A percentile compares a stretch with the other conserved stretches of the same genome.
Evolutionary conservation across 306 rosid genomes (phyloP).

Genomic region (Sechiopsis laciniata): DNA sequence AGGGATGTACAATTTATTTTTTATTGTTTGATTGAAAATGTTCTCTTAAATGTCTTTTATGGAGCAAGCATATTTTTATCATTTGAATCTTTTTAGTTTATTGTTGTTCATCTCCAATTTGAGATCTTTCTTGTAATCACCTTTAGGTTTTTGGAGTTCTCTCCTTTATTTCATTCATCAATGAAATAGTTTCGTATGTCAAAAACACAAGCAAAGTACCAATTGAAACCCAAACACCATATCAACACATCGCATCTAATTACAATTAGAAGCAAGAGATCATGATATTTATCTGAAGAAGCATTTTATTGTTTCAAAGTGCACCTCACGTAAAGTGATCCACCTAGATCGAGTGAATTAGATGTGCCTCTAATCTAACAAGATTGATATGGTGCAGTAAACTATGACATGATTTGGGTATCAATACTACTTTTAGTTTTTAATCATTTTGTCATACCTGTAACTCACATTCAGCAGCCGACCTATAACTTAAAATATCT

Average conservation of each 20-base stretch:
- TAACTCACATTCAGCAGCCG: slow-evolving; percentile 70
- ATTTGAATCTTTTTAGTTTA: too few relatives aligned
- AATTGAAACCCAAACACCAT: background rate
- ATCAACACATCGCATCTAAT: background rate
- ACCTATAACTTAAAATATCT: slow-evolving; percentile 74
- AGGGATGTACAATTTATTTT: too few relatives aligned
- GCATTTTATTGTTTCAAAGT: background rate
- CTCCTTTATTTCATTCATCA: too few relatives aligned
- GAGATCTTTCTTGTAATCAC: too few relatives aligned
- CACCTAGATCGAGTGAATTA: background rate
- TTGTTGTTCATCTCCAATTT: too few relatives aligned
- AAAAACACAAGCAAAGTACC: background rate
- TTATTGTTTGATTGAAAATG: too few relatives aligned
- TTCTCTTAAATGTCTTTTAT: too few relatives aligned
- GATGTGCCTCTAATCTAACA: slow-evolving; percentile 5
- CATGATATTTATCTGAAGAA: background rate
- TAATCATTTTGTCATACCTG: slow-evolving; percentile 44
- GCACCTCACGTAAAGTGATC: background rate
- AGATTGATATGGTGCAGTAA: slow-evolving; percentile 18
- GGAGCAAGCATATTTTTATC: too few relatives aligned
- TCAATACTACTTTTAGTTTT: slow-evolving; percentile 12
- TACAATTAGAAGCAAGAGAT: background rate
- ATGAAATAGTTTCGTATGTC: too few relatives aligned
- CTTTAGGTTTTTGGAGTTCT: too few relatives aligned
- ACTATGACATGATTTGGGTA: slow-evolving; percentile 21